Conservation (phyloP, 257 asterid genomes). For the Handroanthus guayacan region DNA sequence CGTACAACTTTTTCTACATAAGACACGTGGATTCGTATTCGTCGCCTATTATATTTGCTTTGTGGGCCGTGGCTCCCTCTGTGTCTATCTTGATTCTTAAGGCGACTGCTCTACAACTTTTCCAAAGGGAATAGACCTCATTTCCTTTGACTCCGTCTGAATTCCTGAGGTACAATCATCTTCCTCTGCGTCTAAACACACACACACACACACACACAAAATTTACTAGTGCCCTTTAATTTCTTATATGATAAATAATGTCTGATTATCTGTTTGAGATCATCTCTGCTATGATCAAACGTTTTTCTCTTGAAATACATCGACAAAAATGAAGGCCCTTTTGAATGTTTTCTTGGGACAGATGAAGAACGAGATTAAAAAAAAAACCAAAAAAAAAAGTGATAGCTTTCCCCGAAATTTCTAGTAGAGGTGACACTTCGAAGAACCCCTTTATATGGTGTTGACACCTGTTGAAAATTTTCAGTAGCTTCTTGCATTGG, state of each 20-base stretch:
- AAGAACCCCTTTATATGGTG: slow-evolving; percentile 6
- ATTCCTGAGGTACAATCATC: slow-evolving; percentile 35
- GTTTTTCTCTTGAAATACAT: slow-evolving; percentile 22
- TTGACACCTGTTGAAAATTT: slow-evolving; percentile 43
- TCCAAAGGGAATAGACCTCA: background rate
- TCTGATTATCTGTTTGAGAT: slow-evolving; percentile 1
- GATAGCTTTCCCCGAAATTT: slow-evolving; percentile 11
- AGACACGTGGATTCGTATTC: slow-evolving; percentile 45
- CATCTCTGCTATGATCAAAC: slow-evolving; percentile 15
- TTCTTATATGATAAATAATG: background rate
- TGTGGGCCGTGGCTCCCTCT: slow-evolving; percentile 2
- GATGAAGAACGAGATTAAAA: background rate
- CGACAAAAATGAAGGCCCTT: background rate
- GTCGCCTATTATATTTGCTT: slow-evolving; percentile 20
- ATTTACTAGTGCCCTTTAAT: background rate
- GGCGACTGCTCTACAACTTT: background rate
- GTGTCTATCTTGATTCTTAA: slow-evolving; percentile 15
- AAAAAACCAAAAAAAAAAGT: background rate
- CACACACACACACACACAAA: background rate
- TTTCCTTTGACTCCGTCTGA: slow-evolving; percentile 7
- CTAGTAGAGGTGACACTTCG: slow-evolving; percentile 28
- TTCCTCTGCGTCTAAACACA: background rate
- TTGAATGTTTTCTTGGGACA: slow-evolving; percentile 13
- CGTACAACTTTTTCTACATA: background rate
- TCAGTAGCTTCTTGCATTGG: slow-evolving; percentile 31